Evolutionary conservation across 305 asterid genomes (phyloP), one percentile per base, ranked within the genome.

Genomic region (Fraxinus baroniana): DNA sequence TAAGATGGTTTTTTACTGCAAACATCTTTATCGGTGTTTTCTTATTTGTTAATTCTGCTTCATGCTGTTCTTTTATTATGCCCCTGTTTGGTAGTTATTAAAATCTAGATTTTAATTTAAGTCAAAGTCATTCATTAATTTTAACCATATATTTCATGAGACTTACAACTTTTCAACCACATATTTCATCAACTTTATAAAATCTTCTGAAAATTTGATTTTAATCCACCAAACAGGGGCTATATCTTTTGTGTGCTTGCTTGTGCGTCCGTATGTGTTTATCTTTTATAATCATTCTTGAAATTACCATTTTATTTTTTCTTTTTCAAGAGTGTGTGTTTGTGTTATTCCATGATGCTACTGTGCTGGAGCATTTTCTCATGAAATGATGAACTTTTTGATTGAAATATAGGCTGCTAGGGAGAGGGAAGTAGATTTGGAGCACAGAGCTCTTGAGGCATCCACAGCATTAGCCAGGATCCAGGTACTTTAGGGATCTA

Each of bases 381-480:
- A 46, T 66, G 66, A 68, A 18, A 79, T 74, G 78, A 33, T 89
- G 81, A 83, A 81, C 76, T 74, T 83, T 81, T 74, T 36, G 57
- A 81, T 87, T 64, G 41, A 83, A 64, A 33, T 81, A 82, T 83
- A 97, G 99, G 95, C 98, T 79, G 92, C 94, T 86, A 93, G 97
- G 93, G 99, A 93, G 90, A 93, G 98, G 91, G 99, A 95, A 89
- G 98, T 93, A 52, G 98, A 97, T 84, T 82, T 97, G 90, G 98
- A 95, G 89, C 99, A 93, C 75, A 92, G 97, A 85, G 96, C 98
- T 81, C 83, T 97, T 76, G 99, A 97, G 86, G 95, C 99, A 83
- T 91, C 99, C 37, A 78, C 97, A 68, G 98, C 98, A 80, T 87
- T 97, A 89, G 99, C 95, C 85, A 92, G 93, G 85, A 92, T 86